Base-by-base conservation (phyloP, 2,329 filamentous ascomycete species). In the Diaporthe vaccinii region DNA sequence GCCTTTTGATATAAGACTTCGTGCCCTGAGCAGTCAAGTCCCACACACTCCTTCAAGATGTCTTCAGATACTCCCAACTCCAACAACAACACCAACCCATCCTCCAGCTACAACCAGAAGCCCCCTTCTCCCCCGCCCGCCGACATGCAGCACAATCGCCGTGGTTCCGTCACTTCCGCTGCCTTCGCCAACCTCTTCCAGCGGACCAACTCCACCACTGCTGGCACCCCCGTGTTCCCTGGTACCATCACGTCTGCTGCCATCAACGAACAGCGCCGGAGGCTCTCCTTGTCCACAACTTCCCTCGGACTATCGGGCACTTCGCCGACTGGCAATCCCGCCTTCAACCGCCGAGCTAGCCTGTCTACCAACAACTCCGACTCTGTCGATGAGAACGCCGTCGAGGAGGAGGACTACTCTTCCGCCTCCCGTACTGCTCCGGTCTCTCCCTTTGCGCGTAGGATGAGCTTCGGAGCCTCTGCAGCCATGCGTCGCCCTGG, bases 391-490 rank as follows among this genome's bases (percentile, higher is more conserved):
- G 94, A 96, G 84, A 93, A 86, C 79, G 93, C 93, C 67, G 89
- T 93, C 76, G 93, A 95, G 77, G 94, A 96, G 76, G 91, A 92
- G 57, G 91, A 92, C 31, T 85, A 87, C 72, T 84, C 87, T 53
- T 83, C 86, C n/a, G 82, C 84, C 70, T 82, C 86, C 53, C 90
- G 88, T 80, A 90, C 89, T 79, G 88, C 89, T 22, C 92, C 94
- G 46, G 89, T 87, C 72, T 94, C 93, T 17, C 94, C 95, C 46
- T 96, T 96, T 82, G 91, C 91, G 76, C 93, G 96, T 79, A 93
- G 96, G 75, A 92, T 98, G 87, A 98, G 96, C 85, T 97, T 98
- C 81, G 96, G 96, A 76, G 93, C 93, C 76, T 53, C 75, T 20
- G 91, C 95, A 83, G 94, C 94, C 78, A 88, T 95, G 80, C 93